These are phyloP conservation scores for Phytophthora pseudosyringae DNA, from an alignment of 352 stramenopile genomes.

Conservation along the genomic window DNA sequence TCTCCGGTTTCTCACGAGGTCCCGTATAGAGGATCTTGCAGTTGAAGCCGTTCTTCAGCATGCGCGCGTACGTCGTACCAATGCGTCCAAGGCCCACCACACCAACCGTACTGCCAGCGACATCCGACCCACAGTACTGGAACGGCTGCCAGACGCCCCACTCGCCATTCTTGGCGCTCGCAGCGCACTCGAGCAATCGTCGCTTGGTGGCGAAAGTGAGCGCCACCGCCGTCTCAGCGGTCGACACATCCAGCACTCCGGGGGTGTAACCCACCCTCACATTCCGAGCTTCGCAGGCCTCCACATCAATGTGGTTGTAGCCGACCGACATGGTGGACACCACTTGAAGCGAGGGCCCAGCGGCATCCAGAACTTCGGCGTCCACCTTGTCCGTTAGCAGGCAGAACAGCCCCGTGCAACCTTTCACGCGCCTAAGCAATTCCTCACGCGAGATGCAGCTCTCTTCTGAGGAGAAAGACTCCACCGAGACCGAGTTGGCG, in stretches of 20 bases:
- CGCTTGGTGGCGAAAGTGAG: conserved; percentile 75
- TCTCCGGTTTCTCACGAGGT: conserved; percentile 63
- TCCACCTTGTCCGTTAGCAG: conserved; percentile 78
- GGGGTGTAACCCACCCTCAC: conserved; percentile 87
- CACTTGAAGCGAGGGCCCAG: conserved; percentile 63
- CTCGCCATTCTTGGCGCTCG: conserved; percentile 72
- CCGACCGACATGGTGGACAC: conserved; percentile 91
- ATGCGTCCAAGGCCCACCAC: conserved; percentile 90
- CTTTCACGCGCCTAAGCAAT: conserved; percentile 53
- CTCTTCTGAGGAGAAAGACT: conserved; percentile 37
- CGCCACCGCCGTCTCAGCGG: conserved; percentile 75
- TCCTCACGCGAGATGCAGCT: conserved; percentile 50
- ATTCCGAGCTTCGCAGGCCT: conserved; percentile 65
- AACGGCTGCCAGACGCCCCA: conserved; percentile 88
- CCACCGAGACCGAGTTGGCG: conserved; percentile 31
- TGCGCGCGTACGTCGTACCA: conserved; percentile 80
- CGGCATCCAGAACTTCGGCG: conserved; percentile 61
- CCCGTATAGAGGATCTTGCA: conserved; percentile 87
- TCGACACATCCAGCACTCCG: conserved; percentile 85
- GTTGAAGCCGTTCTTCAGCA: conserved; percentile 83
- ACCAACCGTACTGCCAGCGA: conserved; percentile 74
- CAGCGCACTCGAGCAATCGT: conserved; percentile 67
- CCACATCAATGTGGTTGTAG: conserved; percentile 91
- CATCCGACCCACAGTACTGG: conserved; percentile 76
- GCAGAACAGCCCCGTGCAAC: conserved; percentile 66